A percentile compares a stretch with the other conserved stretches of the same genome.
These are phyloP conservation scores for Reticulascus tulasneorum DNA, from an alignment of 2,329 filamentous ascomycete species.

Conservation along the genomic window DNA sequence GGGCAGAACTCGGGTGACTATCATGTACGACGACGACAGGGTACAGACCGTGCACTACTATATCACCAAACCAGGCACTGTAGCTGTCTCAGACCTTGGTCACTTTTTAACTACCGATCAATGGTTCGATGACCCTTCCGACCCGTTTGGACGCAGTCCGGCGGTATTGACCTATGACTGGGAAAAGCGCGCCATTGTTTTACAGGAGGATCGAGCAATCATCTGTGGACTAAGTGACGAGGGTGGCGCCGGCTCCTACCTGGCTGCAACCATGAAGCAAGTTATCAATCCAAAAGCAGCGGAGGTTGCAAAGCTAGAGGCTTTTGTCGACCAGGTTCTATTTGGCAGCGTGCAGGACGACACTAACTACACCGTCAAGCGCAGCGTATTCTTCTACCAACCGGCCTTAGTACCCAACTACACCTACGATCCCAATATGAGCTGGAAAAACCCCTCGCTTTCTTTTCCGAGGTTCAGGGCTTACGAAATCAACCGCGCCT, in stretches of 20 bases:
- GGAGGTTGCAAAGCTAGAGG: slow-evolving; percentile 50
- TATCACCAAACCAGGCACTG: slow-evolving; percentile 42
- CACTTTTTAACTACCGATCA: slow-evolving; percentile 50
- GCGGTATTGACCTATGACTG: slow-evolving; percentile 56
- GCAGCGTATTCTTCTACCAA: slow-evolving; percentile 54
- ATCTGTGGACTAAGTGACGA: slow-evolving; percentile 58
- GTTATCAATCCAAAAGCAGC: slow-evolving; percentile 41
- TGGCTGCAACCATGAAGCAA: slow-evolving; percentile 53
- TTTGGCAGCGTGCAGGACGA: slow-evolving; percentile 44
- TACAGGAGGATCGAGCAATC: slow-evolving; percentile 50
- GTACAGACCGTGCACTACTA: slow-evolving; percentile 54
- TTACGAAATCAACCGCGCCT: slow-evolving; percentile 45
- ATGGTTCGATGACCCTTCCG: slow-evolving; percentile 46
- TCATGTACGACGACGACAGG: slow-evolving; percentile 43
- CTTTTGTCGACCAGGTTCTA: slow-evolving; percentile 48
- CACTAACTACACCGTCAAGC: slow-evolving; percentile 38
- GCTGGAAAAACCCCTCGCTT: too few relatives aligned
- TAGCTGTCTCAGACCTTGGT: slow-evolving; percentile 43
- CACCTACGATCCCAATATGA: slow-evolving; percentile 34
- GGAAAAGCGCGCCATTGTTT: slow-evolving; percentile 37
- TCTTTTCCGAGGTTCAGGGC: slow-evolving; percentile 38
- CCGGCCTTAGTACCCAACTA: slow-evolving; percentile 38
- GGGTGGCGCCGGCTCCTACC: slow-evolving; percentile 51
- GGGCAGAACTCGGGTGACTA: slow-evolving; percentile 44
- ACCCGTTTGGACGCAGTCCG: slow-evolving; percentile 50